phyloP scores from a whole-genome alignment of 2,329 filamentous ascomycete species.

The Neonectria coccinea region DNA sequence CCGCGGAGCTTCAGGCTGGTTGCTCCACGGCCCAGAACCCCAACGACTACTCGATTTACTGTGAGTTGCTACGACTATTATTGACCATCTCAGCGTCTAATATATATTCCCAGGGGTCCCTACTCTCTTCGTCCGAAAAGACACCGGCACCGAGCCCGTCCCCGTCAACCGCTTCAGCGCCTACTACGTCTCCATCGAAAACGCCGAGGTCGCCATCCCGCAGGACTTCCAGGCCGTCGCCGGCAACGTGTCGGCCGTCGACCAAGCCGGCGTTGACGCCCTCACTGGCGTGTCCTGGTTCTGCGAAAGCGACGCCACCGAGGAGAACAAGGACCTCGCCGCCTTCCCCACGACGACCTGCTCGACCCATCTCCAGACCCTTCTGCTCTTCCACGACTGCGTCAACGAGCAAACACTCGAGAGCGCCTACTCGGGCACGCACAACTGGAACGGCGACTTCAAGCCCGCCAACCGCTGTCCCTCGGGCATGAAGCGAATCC shows the following conservation, averaged over 20 bases:
- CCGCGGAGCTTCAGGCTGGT: constrained; percentile 53
- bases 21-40: constrained; percentile 60
- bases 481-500: constrained; percentile 56
- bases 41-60: constrained; percentile 61
- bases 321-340: constrained; percentile 34
- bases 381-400: constrained; percentile 44
- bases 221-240: constrained; percentile 57
- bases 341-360: constrained; percentile 46
- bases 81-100: not conserved
- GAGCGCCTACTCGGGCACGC: constrained; percentile 35
- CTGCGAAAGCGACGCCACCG: constrained; percentile 48
- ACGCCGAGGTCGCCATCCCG: constrained; percentile 58
- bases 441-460: constrained; percentile 19
- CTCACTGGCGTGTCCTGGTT: constrained; percentile 48
- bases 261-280: constrained; percentile 18
- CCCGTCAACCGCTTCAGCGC: constrained; percentile 55
- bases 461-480: constrained; percentile 52
- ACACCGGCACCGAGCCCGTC: constrained; percentile 47
- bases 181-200: constrained; percentile 57
- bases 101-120: constrained; percentile 46
- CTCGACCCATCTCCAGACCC: constrained; percentile 37
- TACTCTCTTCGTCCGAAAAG: constrained; percentile 50
- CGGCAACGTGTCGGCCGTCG: constrained; percentile 47
- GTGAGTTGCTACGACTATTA: constrained; percentile 16
- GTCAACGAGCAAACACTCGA: constrained; percentile 39